Base-by-base conservation (phyloP, 148 eudicot genomes). In the Rhododendron mucronatum region DNA sequence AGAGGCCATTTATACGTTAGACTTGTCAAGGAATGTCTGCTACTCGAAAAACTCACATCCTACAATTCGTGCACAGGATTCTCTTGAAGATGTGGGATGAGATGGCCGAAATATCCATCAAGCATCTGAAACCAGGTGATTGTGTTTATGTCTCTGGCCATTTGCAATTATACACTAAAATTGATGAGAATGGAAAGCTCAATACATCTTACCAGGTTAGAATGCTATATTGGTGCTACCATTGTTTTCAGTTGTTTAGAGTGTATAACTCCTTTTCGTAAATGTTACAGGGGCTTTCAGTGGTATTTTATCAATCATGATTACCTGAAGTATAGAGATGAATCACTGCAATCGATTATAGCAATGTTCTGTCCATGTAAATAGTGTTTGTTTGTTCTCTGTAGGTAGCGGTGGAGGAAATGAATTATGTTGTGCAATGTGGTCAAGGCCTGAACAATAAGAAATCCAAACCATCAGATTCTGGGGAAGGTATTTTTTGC, bases 61-160 rank as follows among this genome's bases (percentile, higher is more conserved):
- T 84, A 35, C 84, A 55, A 35, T 57, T 87, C 59, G 10, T 80
- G 55, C 11, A 79, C 94, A 96, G 99, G 88, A 88, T 96, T 87
- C 48, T 73, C 2, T 86, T 96, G 87, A 81, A 47, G 48, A 90
- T 95, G 92, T 87, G 93, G 98, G 87, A 79, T 81, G 90, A 91
- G 78, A 90, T 95, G 88, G 98, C 96, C 28, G 89, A 91, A 83
- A 86, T 86, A 83, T 93, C 94, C 53, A 63, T 89, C 65, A 85
- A 88, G 37, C 95, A 95, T 93, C 75, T 96, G 87, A 93, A 94
- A 85, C 89, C 83, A 65, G 78, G 91, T 74, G 98, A 96, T 84
- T 90, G 84, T 82, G 87, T 96, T 47, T 95, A 92, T 83, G 94
- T 96, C 83, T 92, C 95, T 39, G 98, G 99, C 69, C 86, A 80